Evolutionary conservation across 176 grass and related monocot genomes (phyloP).

Genomic region (Alloteropsis semialata): DNA sequence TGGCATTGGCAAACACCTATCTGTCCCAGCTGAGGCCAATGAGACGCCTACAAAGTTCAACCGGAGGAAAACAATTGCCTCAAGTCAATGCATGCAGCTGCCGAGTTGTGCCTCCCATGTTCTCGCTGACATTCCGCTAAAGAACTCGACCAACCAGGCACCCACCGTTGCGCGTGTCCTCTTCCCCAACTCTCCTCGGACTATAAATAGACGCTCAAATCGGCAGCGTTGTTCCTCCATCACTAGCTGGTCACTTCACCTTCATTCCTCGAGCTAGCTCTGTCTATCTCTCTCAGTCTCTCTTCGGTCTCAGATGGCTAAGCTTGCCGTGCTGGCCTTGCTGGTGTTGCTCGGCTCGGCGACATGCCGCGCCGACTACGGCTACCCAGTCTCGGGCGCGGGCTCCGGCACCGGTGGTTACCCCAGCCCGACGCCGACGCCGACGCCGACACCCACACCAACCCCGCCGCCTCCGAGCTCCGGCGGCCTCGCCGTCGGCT

Average conservation of each 20-base stretch:
- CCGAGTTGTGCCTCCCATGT: no score
- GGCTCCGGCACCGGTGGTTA: no score
- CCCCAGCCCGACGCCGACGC: background rate
- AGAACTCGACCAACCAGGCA: background rate
- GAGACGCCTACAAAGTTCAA: no score
- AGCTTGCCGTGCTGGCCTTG: background rate
- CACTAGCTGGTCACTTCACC: background rate
- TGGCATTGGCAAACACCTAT: no score
- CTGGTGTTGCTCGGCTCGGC: background rate
- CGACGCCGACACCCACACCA: background rate
- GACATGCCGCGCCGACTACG: conserved; percentile 5
- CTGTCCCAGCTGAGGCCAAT: no score
- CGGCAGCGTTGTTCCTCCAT: background rate
- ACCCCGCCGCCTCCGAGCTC: background rate
- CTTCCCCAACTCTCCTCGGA: background rate
- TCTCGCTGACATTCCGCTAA: background rate
- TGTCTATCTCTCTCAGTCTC: background rate
- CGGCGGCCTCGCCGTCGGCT: background rate
- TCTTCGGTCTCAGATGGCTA: background rate
- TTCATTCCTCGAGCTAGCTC: background rate
- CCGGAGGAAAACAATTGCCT: no score
- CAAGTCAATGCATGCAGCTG: no score
- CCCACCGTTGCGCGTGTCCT: no score
- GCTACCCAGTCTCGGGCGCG: no score
- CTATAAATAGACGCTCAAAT: background rate